These are phyloP conservation scores for Paramecium caudatum DNA, from an alignment of 73 alveolate genomes.

Conservation along the genomic window DNA sequence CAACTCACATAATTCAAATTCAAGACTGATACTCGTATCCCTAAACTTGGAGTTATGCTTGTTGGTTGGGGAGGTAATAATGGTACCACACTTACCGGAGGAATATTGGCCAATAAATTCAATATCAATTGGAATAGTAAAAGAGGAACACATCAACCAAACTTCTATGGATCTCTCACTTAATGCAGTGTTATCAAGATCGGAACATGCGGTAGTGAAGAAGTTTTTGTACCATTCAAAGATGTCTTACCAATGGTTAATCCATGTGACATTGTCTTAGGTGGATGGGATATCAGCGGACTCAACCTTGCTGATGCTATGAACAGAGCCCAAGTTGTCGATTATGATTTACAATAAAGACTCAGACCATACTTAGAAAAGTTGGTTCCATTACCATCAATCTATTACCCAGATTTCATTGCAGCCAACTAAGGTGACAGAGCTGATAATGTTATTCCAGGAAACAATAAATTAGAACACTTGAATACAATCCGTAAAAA, in stretches of 20 bases:
- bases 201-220: slow-evolving; percentile 81
- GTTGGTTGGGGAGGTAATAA: slow-evolving; percentile 98
- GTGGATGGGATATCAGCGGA: slow-evolving; percentile 97
- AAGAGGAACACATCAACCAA: slow-evolving; percentile 90
- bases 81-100: slow-evolving; percentile 96
- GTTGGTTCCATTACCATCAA: slow-evolving; percentile 90
- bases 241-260: slow-evolving; percentile 94
- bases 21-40: slow-evolving; percentile 88
- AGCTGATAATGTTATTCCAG: slow-evolving; percentile 94
- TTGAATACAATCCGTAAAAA: slow-evolving; percentile 84
- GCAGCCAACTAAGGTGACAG: slow-evolving; percentile 97
- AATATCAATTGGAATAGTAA: slow-evolving; percentile 92
- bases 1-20: slow-evolving; percentile 65
- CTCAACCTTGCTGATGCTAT: slow-evolving; percentile 92
- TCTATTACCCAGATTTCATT: slow-evolving; percentile 89
- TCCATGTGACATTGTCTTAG: slow-evolving; percentile 90
- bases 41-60: slow-evolving; percentile 95
- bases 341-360: slow-evolving; percentile 73
- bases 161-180: slow-evolving; percentile 94
- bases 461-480: slow-evolving; percentile 89
- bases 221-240: slow-evolving; percentile 91
- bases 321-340: slow-evolving; percentile 92
- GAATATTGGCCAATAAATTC: slow-evolving; percentile 88
- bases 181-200: slow-evolving; percentile 90
- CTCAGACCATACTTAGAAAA: slow-evolving; percentile 76